Evolutionary conservation across 1,284 basidiomycete species (phyloP).

Genomic region (Tilletia walkeri): DNA sequence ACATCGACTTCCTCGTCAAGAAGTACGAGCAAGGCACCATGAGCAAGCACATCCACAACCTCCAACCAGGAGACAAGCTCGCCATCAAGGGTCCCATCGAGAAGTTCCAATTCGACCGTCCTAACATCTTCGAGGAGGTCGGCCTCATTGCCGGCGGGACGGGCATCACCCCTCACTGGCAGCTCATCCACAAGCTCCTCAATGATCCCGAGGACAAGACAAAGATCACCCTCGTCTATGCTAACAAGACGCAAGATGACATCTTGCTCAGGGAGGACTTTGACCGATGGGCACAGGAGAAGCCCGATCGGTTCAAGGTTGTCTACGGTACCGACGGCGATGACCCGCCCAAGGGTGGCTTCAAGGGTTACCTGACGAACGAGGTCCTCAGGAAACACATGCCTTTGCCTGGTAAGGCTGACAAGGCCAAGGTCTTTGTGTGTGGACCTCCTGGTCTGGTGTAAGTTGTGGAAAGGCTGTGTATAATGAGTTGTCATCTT

Average conservation of each 20-base stretch:
- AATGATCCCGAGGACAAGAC: constrained; percentile 75
- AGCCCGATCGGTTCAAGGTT: constrained; percentile 66
- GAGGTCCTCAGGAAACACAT: constrained; percentile 74
- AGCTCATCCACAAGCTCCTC: constrained; percentile 55
- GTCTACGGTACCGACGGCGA: constrained; percentile 88
- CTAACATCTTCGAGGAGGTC: constrained; percentile 64
- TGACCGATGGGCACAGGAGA: constrained; percentile 59
- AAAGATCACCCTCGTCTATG: constrained; percentile 87
- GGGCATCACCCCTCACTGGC: constrained; percentile 63
- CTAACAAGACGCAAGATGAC: constrained; percentile 84
- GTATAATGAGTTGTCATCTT: too few species aligned
- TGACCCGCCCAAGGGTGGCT: constrained; percentile 64
- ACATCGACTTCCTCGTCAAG: constrained; percentile 73
- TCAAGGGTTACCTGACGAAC: constrained; percentile 63
- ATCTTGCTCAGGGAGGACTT: constrained; percentile 82
- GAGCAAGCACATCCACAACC: constrained; percentile 57
- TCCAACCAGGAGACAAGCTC: constrained; percentile 77
- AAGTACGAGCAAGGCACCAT: constrained; percentile 58
- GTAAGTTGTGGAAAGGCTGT: not conserved
- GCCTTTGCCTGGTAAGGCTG: constrained; percentile 67
- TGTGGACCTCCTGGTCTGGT: constrained; percentile 64
- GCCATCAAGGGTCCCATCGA: constrained; percentile 70
- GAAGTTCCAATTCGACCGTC: constrained; percentile 51
- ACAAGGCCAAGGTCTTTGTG: constrained; percentile 84
- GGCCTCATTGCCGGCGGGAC: constrained; percentile 87